Percentiles rank a stretch among this genome's conserved stretches.
Evolutionary conservation across 2,329 filamentous ascomycete genomes (phyloP).

Genomic region (Fusarium sp.): DNA sequence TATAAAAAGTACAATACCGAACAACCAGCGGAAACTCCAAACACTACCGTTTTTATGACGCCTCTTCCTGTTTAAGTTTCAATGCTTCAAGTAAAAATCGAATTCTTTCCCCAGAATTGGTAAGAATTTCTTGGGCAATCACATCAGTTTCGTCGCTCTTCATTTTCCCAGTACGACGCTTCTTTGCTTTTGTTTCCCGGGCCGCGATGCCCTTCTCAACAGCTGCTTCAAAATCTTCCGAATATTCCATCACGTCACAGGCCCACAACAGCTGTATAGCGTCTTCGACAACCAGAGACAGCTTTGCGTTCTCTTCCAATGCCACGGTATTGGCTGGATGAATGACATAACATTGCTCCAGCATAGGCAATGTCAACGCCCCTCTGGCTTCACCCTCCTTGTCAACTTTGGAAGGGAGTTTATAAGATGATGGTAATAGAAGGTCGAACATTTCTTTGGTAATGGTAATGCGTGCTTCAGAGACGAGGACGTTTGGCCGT

Average conservation of each 20-base stretch:
- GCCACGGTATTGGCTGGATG: slow-evolving; percentile 71
- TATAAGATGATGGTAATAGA: slow-evolving; percentile 56
- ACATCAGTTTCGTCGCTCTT: slow-evolving; percentile 53
- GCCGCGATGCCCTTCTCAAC: slow-evolving; percentile 61
- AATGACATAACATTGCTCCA: slow-evolving; percentile 71
- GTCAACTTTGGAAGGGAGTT: slow-evolving; percentile 56
- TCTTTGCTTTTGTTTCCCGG: slow-evolving; percentile 60
- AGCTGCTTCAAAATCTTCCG: slow-evolving; percentile 52
- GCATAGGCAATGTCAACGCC: slow-evolving; percentile 58
- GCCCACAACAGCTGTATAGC: slow-evolving; percentile 67
- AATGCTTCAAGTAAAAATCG: slow-evolving; percentile 54
- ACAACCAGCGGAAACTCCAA: slow-evolving; percentile 1
- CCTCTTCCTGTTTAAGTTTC: slow-evolving; percentile 36
- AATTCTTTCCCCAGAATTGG: slow-evolving; percentile 59
- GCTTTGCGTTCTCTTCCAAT: slow-evolving; percentile 76
- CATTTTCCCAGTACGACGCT: slow-evolving; percentile 52
- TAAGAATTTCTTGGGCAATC: slow-evolving; percentile 57
- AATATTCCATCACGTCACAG: slow-evolving; percentile 51
- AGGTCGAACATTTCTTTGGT: slow-evolving; percentile 59
- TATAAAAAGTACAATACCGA: slow-evolving; percentile 39
- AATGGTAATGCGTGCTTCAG: slow-evolving; percentile 58
- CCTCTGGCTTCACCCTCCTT: slow-evolving; percentile 52
- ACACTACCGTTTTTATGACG: slow-evolving; percentile 16
- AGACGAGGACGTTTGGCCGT: slow-evolving; percentile 51
- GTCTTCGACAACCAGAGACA: slow-evolving; percentile 75